These are phyloP conservation scores for Myotisia sp. DNA, from an alignment of 2,329 filamentous ascomycete genomes.

Conservation along the genomic window DNA sequence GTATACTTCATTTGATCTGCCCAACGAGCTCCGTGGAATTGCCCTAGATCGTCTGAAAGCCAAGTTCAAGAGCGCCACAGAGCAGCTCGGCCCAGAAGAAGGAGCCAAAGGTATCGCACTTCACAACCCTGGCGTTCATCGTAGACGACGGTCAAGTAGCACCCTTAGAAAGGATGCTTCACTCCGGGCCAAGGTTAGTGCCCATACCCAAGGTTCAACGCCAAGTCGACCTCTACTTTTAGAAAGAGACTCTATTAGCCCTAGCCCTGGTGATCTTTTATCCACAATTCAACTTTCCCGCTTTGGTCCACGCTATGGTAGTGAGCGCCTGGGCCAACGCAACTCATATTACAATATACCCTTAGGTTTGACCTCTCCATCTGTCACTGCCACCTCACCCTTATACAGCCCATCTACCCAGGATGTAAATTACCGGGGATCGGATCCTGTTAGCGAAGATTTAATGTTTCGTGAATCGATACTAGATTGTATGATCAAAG, in stretches of 20 bases:
- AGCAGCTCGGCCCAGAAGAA: constrained; percentile 67
- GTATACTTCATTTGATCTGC: constrained; percentile 80
- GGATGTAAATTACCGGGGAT: constrained; percentile 43
- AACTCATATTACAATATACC: constrained; percentile 8
- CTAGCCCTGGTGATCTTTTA: constrained; percentile 63
- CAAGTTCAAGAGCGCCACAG: constrained; percentile 75
- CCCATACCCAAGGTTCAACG: constrained; percentile 21
- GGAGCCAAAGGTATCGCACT: constrained; percentile 85
- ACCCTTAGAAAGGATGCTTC: constrained; percentile 66
- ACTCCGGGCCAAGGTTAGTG: constrained; percentile 48
- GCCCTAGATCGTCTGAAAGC: constrained; percentile 76
- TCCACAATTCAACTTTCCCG: constrained; percentile 61
- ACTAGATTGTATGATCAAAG: constrained; percentile 88
- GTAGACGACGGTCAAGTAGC: constrained; percentile 57
- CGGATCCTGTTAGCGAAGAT: constrained; percentile 79
- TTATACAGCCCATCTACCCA: constrained; percentile 18
- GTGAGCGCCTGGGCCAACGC: constrained; percentile 9
- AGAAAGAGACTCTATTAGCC: constrained; percentile 29
- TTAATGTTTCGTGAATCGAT: constrained; percentile 78
- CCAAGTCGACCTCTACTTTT: constrained; percentile 14
- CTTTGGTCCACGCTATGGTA: constrained; percentile 37
- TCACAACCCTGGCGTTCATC: constrained; percentile 59
- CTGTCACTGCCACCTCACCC: constrained; percentile 4
- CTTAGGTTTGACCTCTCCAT: constrained; percentile 7
- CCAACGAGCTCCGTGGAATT: constrained; percentile 74